These are phyloP conservation scores for Neurospora pannonica DNA, from an alignment of 495 filamentous ascomycete genomes.

Conservation along the genomic window DNA sequence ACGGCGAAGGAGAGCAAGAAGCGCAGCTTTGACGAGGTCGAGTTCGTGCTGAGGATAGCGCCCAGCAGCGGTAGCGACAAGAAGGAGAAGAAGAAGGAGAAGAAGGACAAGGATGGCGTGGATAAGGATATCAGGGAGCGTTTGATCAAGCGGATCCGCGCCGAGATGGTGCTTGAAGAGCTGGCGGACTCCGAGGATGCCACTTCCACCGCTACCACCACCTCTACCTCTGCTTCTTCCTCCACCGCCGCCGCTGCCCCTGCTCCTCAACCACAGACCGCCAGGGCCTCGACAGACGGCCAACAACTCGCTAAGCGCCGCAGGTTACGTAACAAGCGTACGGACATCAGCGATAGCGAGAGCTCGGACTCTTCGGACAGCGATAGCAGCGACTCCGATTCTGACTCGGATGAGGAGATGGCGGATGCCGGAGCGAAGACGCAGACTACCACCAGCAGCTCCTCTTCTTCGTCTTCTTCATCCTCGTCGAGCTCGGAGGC, in stretches of 20 bases:
- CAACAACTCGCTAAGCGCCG: slow-evolving; percentile 42
- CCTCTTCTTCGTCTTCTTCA: slow-evolving; percentile 24
- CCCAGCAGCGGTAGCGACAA: not conserved
- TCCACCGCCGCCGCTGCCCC: slow-evolving; percentile 7
- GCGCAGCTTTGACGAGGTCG: slow-evolving; percentile 35
- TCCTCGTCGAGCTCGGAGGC: slow-evolving; percentile 11
- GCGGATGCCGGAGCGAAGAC: slow-evolving; percentile 3
- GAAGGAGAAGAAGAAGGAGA: not conserved
- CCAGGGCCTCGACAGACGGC: slow-evolving; percentile 25
- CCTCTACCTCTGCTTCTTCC: slow-evolving; percentile 21
- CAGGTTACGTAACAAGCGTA: slow-evolving; percentile 42
- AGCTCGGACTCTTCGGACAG: slow-evolving; percentile 11
- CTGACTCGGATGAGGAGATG: slow-evolving; percentile 1
- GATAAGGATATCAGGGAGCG: slow-evolving; percentile 36
- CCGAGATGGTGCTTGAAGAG: slow-evolving; percentile 36
- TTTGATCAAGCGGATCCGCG: slow-evolving; percentile 41
- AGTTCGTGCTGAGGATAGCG: slow-evolving; percentile 34
- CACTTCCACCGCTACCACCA: slow-evolving; percentile 13
- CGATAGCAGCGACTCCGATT: slow-evolving; percentile 17
- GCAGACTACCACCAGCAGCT: slow-evolving; percentile 17
- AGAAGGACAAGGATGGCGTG: not conserved
- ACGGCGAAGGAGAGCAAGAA: slow-evolving; percentile 11
- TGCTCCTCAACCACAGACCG: slow-evolving; percentile 6
- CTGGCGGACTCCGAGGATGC: slow-evolving; percentile 33
- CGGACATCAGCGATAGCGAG: slow-evolving; percentile 27